These are phyloP conservation scores for Apophysomyces variabilis DNA, from an alignment of 371 early-diverging fungal species.

Conservation along the genomic window DNA sequence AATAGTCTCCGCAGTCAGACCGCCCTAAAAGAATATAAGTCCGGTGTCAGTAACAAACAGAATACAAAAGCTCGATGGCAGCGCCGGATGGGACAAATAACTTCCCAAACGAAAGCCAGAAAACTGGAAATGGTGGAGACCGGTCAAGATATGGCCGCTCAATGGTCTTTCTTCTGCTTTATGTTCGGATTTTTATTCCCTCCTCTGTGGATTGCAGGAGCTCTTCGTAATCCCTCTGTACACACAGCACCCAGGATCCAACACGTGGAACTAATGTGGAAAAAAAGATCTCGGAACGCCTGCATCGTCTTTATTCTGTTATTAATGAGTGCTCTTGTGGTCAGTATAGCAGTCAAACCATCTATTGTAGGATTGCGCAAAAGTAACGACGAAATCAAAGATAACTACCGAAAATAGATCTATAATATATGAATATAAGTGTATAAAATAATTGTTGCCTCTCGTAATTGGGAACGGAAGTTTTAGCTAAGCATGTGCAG, in stretches of 20 bases:
- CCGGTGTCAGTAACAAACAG: neutral
- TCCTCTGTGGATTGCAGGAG: slow-evolving; percentile 41
- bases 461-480: too few relatives aligned
- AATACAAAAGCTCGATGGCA: slow-evolving; percentile 5
- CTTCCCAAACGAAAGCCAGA: slow-evolving; percentile 10
- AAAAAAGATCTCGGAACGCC: slow-evolving; percentile 25
- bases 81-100: slow-evolving; percentile 9
- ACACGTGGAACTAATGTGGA: slow-evolving; percentile 25
- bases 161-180: slow-evolving; percentile 37
- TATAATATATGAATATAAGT: neutral
- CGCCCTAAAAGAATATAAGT: neutral
- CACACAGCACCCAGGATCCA: slow-evolving; percentile 17
- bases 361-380: slow-evolving; percentile 3
- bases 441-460: neutral
- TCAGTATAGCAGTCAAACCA: slow-evolving; percentile 25
- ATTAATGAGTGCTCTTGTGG: slow-evolving; percentile 17
- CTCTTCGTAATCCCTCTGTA: slow-evolving; percentile 21
- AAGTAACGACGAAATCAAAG: slow-evolving; percentile 3
- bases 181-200: slow-evolving; percentile 43
- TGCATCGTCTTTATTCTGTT: slow-evolving; percentile 19
- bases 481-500: too few relatives aligned
- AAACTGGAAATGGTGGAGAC: neutral
- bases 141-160: neutral
- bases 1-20: slow-evolving; percentile 20
- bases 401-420: neutral